Conservation (phyloP, 2,329 filamentous ascomycete species). For the Aspergillus pseudoterreus region DNA sequence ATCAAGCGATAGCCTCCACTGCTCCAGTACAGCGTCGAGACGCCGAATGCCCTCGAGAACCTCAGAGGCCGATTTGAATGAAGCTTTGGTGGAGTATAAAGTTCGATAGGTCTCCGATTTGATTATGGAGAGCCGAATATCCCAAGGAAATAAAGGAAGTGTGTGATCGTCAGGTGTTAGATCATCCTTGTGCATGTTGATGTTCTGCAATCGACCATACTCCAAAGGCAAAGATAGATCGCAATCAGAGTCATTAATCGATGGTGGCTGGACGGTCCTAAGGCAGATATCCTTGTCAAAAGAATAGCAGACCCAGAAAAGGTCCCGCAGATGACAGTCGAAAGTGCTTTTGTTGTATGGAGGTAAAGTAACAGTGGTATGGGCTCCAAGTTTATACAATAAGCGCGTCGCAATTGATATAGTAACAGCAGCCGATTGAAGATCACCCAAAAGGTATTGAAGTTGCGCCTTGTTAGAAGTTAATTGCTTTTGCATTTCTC, state of each 20-base stretch:
- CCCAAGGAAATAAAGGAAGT: constrained; percentile 35
- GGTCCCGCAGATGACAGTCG: constrained; percentile 11
- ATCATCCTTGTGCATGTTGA: not conserved
- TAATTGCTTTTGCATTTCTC: not conserved
- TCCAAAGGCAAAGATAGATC: constrained; percentile 43
- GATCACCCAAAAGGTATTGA: constrained; percentile 15
- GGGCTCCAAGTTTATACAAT: constrained; percentile 11
- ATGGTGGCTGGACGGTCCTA: constrained; percentile 7
- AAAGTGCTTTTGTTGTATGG: not conserved
- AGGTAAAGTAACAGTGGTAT: not conserved
- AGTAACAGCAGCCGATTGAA: constrained; percentile 9
- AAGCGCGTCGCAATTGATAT: constrained; percentile 15
- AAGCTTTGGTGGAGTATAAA: constrained; percentile 45
- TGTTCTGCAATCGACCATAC: constrained; percentile 23
- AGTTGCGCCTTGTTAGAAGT: constrained; percentile 6
- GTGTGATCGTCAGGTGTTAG: constrained; percentile 11
- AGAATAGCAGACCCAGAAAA: constrained; percentile 17
- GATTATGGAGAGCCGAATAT: constrained; percentile 44
- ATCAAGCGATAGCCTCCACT: constrained; percentile 47
- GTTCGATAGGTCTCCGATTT: constrained; percentile 45
- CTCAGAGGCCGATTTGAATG: constrained; percentile 46
- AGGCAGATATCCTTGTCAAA: constrained; percentile 18
- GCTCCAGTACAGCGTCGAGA: constrained; percentile 51
- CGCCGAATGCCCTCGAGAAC: constrained; percentile 48
- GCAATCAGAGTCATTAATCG: constrained; percentile 39